Base-by-base conservation (phyloP, 495 filamentous ascomycete species). In the Talaromyces borbonicus region DNA sequence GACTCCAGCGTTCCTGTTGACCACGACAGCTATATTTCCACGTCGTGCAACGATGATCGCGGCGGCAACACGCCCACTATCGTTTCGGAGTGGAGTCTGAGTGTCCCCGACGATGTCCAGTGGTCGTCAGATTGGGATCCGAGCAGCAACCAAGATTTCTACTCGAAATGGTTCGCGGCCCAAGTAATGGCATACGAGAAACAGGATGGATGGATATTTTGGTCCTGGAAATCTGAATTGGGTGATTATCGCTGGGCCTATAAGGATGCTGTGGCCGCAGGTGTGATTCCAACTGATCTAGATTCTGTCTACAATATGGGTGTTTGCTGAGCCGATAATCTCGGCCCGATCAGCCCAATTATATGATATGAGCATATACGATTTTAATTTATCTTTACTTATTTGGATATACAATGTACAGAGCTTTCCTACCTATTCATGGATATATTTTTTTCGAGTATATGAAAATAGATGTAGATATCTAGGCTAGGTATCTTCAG, bases 201-300 rank as follows among this genome's bases (percentile, higher is more conserved):
- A 53, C 66, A 69, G 33, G 60, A 61, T 8, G 79, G 79, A 0
- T 83, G 79, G 78, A 52, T 79, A 2, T 83, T 78, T 56, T 83
- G 79, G 79, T 63, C 63, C 8, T 81, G 79, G 79, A 83, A 79
- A 63, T 57, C 61, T 8, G 59, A 75, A 45, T 56, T 73, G 40
- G 65, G 71, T 16, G 78, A 83, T 56, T 79, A 67, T 56, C 60
- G 79, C 20, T 81, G 79, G 77, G 68, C 68, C 25, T 82, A 82
- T 53, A 52, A 72, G 47, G 61, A 62, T 62, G 35, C 44, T 37
- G 69, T 75, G 6, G 57, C 61, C 14, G 71, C 65, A 0, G 68
- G 71, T 12, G 66, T 70, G 19, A 74, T 79, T 39, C 74, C 74
- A 0, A 67, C 49, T 22, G 54, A 66, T 53, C 47, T 60, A 24